Evolutionary conservation across 805 yeast species (phyloP).

Genomic region (Kodamaea sagamina): DNA sequence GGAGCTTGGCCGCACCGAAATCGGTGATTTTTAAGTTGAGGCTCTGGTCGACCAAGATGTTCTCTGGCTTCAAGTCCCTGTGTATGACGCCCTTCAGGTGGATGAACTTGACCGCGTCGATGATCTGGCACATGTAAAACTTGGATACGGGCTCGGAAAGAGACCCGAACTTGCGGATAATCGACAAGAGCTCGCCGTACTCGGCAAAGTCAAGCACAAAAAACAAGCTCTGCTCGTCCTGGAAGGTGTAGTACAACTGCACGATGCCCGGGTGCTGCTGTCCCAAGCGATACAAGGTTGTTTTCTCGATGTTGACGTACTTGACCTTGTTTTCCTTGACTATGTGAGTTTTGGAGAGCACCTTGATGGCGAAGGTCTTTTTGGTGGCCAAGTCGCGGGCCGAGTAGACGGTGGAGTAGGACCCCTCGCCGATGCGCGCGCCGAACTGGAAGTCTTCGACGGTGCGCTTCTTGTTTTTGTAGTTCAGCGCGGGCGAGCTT

Average conservation of each 20-base stretch:
- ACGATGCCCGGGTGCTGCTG: constrained; percentile 91
- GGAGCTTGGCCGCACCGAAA: constrained; percentile 93
- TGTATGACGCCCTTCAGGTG: constrained; percentile 90
- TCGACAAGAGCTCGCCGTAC: constrained; percentile 86
- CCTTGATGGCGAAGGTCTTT: constrained; percentile 85
- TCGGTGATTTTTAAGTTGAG: constrained; percentile 92
- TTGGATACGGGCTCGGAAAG: constrained; percentile 71
- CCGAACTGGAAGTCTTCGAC: constrained; percentile 90
- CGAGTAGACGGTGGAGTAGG: constrained; percentile 89
- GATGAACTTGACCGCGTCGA: constrained; percentile 89
- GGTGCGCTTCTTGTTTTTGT: constrained; percentile 39
- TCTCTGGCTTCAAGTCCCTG: constrained; percentile 93
- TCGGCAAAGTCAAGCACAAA: constrained; percentile 94
- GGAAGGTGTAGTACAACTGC: constrained; percentile 89
- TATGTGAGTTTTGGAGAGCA: constrained; percentile 87
- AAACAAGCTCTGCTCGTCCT: constrained; percentile 82
- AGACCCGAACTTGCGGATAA: constrained; percentile 76
- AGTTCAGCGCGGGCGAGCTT: background rate
- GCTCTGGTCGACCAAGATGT: constrained; percentile 78
- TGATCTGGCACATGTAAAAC: constrained; percentile 80
- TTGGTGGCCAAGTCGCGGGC: constrained; percentile 77
- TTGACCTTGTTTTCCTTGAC: constrained; percentile 93
- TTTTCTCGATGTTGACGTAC: constrained; percentile 93
- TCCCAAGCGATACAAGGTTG: constrained; percentile 82
- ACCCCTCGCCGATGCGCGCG: constrained; percentile 89